phyloP scores from a whole-genome alignment of 176 grass and related monocot species.

The Juncus inflexus region DNA sequence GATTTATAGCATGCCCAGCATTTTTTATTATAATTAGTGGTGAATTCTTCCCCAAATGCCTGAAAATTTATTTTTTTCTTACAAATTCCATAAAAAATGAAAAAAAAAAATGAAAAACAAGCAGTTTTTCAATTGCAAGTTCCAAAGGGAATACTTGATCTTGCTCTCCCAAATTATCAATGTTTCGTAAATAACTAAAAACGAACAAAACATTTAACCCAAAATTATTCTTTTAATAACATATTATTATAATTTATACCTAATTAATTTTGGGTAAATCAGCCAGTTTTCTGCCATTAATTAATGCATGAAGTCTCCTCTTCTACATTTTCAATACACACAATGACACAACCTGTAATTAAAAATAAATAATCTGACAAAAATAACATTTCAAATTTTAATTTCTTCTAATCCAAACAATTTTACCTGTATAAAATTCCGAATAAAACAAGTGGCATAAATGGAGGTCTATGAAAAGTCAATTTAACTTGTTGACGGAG shows the following conservation, averaged over 20 bases:
- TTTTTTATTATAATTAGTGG: slow-evolving; percentile 59
- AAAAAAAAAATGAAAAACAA: slow-evolving; percentile 2
- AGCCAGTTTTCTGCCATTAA: slow-evolving; percentile 66
- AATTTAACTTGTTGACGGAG: slow-evolving; percentile 53
- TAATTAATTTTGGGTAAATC: slow-evolving; percentile 80
- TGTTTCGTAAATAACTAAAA: slow-evolving; percentile 46
- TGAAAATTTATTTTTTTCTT: slow-evolving; percentile 38
- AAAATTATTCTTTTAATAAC: too few species aligned
- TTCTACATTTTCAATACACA: slow-evolving; percentile 70
- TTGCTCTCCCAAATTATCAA: slow-evolving; percentile 90
- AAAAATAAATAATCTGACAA: slow-evolving; percentile 2
- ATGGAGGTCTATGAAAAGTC: slow-evolving; percentile 61
- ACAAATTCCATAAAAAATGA: neutral
- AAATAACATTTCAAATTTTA: slow-evolving; percentile 3
- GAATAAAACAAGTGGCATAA: slow-evolving; percentile 68
- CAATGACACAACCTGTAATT: slow-evolving; percentile 86
- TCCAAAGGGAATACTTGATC: slow-evolving; percentile 82
- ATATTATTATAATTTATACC: slow-evolving; percentile 30
- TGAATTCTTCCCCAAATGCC: slow-evolving; percentile 73
- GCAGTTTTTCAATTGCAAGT: slow-evolving; percentile 70
- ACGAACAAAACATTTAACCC: too few species aligned
- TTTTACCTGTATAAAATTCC: slow-evolving; percentile 21
- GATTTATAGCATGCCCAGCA: slow-evolving; percentile 79
- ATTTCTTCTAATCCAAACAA: neutral
- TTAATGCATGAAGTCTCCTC: slow-evolving; percentile 75